These are phyloP conservation scores for Mycena leptocephala DNA, from an alignment of 768 basidiomycete species.

Conservation along the genomic window DNA sequence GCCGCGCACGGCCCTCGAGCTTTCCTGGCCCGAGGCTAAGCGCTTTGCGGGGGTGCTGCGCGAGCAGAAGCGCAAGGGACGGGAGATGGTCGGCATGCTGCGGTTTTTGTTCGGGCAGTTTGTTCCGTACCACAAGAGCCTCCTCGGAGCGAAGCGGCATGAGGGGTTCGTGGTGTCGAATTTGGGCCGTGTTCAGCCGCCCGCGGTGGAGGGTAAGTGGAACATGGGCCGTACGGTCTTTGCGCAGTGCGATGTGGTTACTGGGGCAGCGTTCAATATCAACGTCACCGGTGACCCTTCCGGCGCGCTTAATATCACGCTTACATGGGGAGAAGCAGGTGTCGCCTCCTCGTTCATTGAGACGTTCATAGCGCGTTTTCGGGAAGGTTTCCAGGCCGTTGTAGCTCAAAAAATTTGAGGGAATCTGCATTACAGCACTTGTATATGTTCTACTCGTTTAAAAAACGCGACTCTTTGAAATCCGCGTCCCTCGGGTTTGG, in stretches of 20 bases:
- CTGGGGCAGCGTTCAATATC: background rate
- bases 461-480: too few species aligned
- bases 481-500: too few species aligned
- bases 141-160: conserved; percentile 18
- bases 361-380: background rate
- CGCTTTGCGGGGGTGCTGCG: background rate
- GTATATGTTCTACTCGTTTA: too few species aligned
- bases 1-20: background rate
- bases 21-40: conserved; percentile 4
- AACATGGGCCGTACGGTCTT: background rate
- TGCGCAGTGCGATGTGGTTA: conserved; percentile 10
- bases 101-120: background rate
- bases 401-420: background rate
- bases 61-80: background rate
- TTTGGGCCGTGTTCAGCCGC: background rate
- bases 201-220: conserved; percentile 6
- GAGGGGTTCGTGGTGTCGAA: conserved; percentile 14
- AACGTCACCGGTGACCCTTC: conserved; percentile 12
- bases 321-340: conserved; percentile 7
- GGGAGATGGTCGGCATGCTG: conserved; percentile 15
- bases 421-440: too few species aligned
- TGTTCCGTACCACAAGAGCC: background rate
- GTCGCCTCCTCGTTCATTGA: background rate
- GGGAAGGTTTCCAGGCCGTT: background rate
- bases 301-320: conserved; percentile 14